A percentile compares a stretch with the other conserved stretches of the same genome.
Evolutionary conservation across 2,329 filamentous ascomycete species (phyloP).

Genomic region (Cercospora zeina): DNA sequence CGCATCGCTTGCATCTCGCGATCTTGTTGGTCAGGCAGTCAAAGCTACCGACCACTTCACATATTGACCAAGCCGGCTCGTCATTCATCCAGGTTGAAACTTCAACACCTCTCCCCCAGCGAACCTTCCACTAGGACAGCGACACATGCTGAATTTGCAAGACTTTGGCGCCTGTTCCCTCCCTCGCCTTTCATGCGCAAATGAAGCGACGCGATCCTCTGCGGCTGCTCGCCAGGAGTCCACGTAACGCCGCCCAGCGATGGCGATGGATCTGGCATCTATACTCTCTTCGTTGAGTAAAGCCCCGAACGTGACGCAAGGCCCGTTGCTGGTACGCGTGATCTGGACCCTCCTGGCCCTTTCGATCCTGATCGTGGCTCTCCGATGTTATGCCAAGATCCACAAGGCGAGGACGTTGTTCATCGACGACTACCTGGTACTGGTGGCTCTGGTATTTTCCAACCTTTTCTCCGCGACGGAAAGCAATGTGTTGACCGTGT

Average conservation of each 20-base stretch:
- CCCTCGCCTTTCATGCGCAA: slow-evolving; percentile 1
- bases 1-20: not conserved
- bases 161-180: not conserved
- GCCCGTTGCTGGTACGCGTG: slow-evolving; percentile 19
- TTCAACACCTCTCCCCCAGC: not conserved
- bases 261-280: slow-evolving; percentile 7
- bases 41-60: not conserved
- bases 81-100: not conserved
- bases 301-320: slow-evolving; percentile 21
- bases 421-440: slow-evolving; percentile 35
- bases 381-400: slow-evolving; percentile 32
- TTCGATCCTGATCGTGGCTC: slow-evolving; percentile 31
- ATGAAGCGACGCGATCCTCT: slow-evolving; percentile 4
- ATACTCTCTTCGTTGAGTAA: slow-evolving; percentile 8
- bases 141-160: not conserved
- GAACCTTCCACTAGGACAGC: not conserved
- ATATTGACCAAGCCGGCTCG: slow-evolving; percentile 1
- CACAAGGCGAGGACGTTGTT: slow-evolving; percentile 32
- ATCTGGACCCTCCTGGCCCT: slow-evolving; percentile 34
- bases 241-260: not conserved
- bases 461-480: not conserved
- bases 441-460: slow-evolving; percentile 27
- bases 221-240: not conserved
- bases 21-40: not conserved
- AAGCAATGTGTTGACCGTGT: not conserved